A percentile compares a stretch with the other conserved stretches of the same genome.
Conservation (phyloP, 371 early-diverging fungal genomes). For the Conidiobolus incongruus region DNA sequence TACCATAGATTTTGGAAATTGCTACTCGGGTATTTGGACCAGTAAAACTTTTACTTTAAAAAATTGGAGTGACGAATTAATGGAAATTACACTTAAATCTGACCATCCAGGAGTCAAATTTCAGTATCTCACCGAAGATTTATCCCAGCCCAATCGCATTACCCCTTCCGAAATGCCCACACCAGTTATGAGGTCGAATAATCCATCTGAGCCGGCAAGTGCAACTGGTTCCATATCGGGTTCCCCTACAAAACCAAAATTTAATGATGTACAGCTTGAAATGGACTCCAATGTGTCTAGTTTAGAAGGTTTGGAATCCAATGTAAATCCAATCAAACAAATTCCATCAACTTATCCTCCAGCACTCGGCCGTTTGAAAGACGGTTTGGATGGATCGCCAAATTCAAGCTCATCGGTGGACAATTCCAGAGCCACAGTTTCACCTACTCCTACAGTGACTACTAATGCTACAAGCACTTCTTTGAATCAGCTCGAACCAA, state of each 20-base stretch:
- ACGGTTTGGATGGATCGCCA: background rate
- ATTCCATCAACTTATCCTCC: slow-evolving; percentile 6
- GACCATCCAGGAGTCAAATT: slow-evolving; percentile 63
- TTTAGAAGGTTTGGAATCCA: background rate
- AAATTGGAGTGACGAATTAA: slow-evolving; percentile 52
- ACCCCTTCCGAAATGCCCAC: slow-evolving; percentile 2
- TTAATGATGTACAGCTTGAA: slow-evolving; percentile 4
- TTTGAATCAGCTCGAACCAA: slow-evolving; percentile 5
- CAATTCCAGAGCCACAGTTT: slow-evolving; percentile 1
- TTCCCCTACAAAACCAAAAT: background rate
- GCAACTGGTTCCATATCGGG: background rate
- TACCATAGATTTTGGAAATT: slow-evolving; percentile 83
- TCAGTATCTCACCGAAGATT: slow-evolving; percentile 16
- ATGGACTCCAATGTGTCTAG: background rate
- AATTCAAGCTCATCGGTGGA: background rate
- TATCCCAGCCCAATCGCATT: background rate
- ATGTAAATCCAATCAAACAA: background rate
- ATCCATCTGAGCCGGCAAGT: background rate
- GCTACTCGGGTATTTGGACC: slow-evolving; percentile 66
- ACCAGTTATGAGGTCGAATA: background rate
- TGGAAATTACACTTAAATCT: slow-evolving; percentile 58
- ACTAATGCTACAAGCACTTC: background rate
- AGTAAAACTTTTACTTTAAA: slow-evolving; percentile 52
- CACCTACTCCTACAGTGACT: background rate
- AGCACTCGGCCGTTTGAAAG: slow-evolving; percentile 6